These are phyloP conservation scores for Coniochaeta hoffmannii DNA, from an alignment of 2,329 filamentous ascomycete species.

Conservation along the genomic window DNA sequence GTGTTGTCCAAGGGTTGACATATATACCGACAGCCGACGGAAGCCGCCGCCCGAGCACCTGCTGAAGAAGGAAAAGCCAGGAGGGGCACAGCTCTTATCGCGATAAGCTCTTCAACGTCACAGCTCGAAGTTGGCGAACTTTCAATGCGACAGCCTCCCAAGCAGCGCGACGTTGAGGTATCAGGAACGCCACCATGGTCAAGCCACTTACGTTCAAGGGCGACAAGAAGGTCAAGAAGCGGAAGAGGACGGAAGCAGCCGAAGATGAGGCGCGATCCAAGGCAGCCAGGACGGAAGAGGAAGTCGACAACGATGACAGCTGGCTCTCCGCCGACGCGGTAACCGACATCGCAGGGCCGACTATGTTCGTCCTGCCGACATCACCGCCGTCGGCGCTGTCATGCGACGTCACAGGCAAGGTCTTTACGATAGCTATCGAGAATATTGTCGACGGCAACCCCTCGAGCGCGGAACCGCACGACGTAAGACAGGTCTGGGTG, in stretches of 20 bases:
- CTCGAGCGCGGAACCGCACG: conserved; percentile 84
- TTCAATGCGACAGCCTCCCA: not conserved
- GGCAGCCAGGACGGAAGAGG: conserved; percentile 24
- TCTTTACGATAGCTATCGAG: conserved; percentile 75
- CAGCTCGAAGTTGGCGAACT: not conserved
- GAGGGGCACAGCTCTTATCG: not conserved
- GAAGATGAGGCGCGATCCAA: conserved; percentile 29
- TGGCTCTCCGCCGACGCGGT: conserved; percentile 82
- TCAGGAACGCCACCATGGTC: conserved; percentile 49
- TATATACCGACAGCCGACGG: not conserved
- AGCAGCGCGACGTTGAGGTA: not conserved
- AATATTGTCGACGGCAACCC: conserved; percentile 82
- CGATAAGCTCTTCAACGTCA: not conserved
- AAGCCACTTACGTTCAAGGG: conserved; percentile 94
- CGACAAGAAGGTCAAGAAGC: conserved; percentile 91
- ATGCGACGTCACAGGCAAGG: conserved; percentile 77
- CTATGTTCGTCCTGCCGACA: conserved; percentile 76
- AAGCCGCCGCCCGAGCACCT: not conserved
- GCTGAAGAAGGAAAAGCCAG: not conserved
- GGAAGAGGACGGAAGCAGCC: conserved; percentile 61
- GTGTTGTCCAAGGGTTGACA: too few species aligned
- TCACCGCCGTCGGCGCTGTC: conserved; percentile 67
- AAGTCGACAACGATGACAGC: conserved; percentile 62
- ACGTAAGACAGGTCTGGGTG: conserved; percentile 93
- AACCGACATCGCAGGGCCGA: conserved; percentile 70